Evolutionary conservation across 2,329 filamentous ascomycete genomes (phyloP).

Genomic region (Fusarium domesticum): DNA sequence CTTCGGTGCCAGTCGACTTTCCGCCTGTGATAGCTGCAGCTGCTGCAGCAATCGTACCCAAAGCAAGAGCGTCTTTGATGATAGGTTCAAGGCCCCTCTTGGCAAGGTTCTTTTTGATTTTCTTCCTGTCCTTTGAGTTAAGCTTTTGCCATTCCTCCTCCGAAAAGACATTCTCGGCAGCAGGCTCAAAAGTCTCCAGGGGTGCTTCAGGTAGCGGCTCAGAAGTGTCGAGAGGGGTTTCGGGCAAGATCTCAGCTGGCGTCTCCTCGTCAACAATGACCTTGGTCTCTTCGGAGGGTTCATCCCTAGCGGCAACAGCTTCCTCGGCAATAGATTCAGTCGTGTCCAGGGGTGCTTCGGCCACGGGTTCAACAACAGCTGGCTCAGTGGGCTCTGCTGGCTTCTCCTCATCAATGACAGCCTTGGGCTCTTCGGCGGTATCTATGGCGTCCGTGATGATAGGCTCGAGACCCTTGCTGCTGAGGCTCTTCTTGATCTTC

Average conservation of each 20-base stretch:
- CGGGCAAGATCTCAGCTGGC: too few species aligned
- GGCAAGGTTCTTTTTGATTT: constrained; percentile 24
- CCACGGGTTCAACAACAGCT: neutral
- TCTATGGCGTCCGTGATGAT: constrained; percentile 16
- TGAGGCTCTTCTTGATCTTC: constrained; percentile 25
- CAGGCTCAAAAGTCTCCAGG: constrained; percentile 1
- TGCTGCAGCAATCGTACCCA: neutral
- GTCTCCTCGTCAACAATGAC: neutral
- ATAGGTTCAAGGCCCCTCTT: constrained; percentile 22
- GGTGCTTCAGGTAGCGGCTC: too few species aligned
- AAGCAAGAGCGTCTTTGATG: constrained; percentile 12
- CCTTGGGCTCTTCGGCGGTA: neutral
- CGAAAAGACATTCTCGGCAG: constrained; percentile 23
- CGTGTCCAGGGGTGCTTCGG: neutral
- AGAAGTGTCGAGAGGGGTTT: too few species aligned
- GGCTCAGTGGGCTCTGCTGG: neutral
- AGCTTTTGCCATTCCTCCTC: constrained; percentile 22
- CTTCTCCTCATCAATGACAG: neutral
- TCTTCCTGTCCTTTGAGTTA: constrained; percentile 23
- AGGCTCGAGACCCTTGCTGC: constrained; percentile 20
- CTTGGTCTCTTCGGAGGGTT: neutral
- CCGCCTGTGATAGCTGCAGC: constrained; percentile 1
- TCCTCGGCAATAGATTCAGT: neutral
- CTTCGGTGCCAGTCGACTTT: neutral
- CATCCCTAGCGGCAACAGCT: neutral